These are phyloP conservation scores for Clonostachys solani DNA, from an alignment of 2,329 filamentous ascomycete species.

Conservation along the genomic window DNA sequence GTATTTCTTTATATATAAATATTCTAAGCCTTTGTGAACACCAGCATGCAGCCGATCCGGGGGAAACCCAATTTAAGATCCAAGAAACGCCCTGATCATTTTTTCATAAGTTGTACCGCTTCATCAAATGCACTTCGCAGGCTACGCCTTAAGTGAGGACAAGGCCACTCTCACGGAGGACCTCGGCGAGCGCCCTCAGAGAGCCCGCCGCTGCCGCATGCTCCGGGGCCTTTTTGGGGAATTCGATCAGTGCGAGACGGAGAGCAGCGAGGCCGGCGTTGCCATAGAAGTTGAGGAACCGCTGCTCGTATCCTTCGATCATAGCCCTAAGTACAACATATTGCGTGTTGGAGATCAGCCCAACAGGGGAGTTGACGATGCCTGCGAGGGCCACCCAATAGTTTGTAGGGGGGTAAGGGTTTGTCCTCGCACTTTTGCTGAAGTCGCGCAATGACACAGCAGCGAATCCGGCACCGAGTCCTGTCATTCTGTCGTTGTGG, in stretches of 20 bases:
- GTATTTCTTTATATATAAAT: neutral
- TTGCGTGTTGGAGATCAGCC: slow-evolving; percentile 68
- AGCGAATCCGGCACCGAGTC: slow-evolving; percentile 79
- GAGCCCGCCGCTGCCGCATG: slow-evolving; percentile 45
- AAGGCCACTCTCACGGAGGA: slow-evolving; percentile 48
- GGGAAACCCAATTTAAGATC: neutral
- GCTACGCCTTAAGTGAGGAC: slow-evolving; percentile 21
- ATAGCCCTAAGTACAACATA: slow-evolving; percentile 66
- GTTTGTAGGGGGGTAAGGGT: slow-evolving; percentile 72
- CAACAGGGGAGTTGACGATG: slow-evolving; percentile 70
- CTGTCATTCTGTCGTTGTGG: slow-evolving; percentile 82
- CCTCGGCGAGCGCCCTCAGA: slow-evolving; percentile 47
- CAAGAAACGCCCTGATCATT: neutral
- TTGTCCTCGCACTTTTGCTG: slow-evolving; percentile 59
- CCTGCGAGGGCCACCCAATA: slow-evolving; percentile 79
- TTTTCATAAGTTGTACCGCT: slow-evolving; percentile 9
- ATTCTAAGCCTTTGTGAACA: neutral
- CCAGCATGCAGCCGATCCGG: no score
- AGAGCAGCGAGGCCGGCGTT: slow-evolving; percentile 69
- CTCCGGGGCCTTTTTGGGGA: slow-evolving; percentile 52
- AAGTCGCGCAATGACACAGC: slow-evolving; percentile 82
- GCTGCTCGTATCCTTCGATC: slow-evolving; percentile 67
- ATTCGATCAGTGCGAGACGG: slow-evolving; percentile 66
- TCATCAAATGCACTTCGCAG: no score
- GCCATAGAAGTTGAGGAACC: slow-evolving; percentile 80